Conservation (phyloP, 805 yeast species). For the Spathaspora girioi region DNA sequence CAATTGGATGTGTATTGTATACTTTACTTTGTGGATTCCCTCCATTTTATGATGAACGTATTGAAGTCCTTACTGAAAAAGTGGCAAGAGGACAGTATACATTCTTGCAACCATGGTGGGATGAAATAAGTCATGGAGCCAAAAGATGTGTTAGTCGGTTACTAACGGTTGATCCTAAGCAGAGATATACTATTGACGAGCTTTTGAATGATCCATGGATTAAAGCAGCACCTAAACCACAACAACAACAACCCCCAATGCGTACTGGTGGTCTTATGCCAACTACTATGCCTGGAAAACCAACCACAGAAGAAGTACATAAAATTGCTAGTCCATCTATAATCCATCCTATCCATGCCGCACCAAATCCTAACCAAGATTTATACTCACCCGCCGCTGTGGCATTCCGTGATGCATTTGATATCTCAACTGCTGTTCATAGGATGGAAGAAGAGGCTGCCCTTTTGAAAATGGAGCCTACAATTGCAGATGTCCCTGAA, state of each 20-base stretch:
- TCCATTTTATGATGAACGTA: constrained; percentile 87
- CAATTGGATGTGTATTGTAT: constrained; percentile 91
- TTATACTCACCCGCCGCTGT: constrained; percentile 71
- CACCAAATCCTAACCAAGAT: constrained; percentile 21
- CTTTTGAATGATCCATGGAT: constrained; percentile 79
- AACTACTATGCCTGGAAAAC: neutral
- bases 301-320: constrained; percentile 1
- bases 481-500: constrained; percentile 26
- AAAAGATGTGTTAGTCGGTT: constrained; percentile 65
- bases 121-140: constrained; percentile 67
- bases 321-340: neutral
- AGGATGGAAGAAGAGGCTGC: constrained; percentile 69
- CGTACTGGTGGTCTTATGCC: neutral
- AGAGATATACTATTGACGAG: constrained; percentile 68
- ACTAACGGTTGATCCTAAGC: constrained; percentile 66
- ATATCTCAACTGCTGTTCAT: constrained; percentile 80
- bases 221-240: constrained; percentile 9
- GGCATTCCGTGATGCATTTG: constrained; percentile 82
- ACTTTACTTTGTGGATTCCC: constrained; percentile 96
- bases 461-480: constrained; percentile 16
- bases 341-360: constrained; percentile 24
- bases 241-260: neutral
- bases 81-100: constrained; percentile 79
- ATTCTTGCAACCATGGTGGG: constrained; percentile 86
- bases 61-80: constrained; percentile 69